phyloP scores from a whole-genome alignment of 2,329 filamentous ascomycete species.

The Pseudocercospora musae region DNA sequence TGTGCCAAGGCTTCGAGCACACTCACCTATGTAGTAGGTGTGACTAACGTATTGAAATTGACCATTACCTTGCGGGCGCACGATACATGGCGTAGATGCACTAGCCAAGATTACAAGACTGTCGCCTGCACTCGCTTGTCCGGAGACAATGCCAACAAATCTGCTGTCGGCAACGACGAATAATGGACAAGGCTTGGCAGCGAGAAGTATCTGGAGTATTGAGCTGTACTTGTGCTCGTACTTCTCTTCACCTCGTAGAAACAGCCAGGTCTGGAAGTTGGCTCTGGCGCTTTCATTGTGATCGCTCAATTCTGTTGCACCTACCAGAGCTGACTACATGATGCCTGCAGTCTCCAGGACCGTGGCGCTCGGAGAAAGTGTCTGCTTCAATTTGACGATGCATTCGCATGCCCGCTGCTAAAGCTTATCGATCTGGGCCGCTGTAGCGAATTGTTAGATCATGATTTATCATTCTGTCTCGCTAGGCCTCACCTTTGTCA shows the following conservation, averaged over 20 bases:
- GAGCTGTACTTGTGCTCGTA: background rate
- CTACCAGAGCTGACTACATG: background rate
- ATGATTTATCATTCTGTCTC: background rate
- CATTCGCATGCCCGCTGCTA: slow-evolving; percentile 2
- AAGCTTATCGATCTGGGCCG: background rate
- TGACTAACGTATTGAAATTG: background rate
- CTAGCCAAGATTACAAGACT: background rate
- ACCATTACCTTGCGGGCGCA: background rate
- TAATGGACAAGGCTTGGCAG: background rate
- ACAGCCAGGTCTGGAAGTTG: background rate
- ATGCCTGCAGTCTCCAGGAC: background rate
- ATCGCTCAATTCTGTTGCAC: background rate
- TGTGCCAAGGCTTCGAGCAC: background rate
- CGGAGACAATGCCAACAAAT: background rate
- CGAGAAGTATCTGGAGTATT: background rate
- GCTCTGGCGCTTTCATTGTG: background rate
- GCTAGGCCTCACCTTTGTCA: background rate
- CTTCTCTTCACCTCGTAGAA: background rate
- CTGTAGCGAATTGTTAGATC: background rate
- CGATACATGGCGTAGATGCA: background rate
- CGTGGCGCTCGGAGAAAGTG: background rate
- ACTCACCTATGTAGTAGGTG: background rate
- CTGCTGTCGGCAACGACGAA: background rate
- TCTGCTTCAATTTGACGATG: background rate
- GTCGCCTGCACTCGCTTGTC: background rate